Evolutionary conservation across 352 stramenopile species (phyloP), one percentile per base, ranked within the genome.

Genomic region (Phytophthora megakarya): DNA sequence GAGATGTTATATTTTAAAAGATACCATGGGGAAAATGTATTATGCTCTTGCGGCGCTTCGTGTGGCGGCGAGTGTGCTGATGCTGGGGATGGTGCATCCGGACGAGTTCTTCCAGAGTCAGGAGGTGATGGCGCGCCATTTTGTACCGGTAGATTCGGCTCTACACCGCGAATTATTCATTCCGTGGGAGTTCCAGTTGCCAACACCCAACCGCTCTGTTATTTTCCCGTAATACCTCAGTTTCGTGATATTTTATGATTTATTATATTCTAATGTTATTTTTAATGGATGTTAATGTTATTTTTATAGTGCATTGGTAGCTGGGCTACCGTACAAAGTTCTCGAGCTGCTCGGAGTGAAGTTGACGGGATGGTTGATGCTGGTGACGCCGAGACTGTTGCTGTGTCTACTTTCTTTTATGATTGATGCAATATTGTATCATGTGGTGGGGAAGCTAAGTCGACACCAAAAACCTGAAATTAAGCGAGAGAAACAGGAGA

Each of bases 81-180:
- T 79, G n/a, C 45, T 84, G 44, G 76, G 79, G 0, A 89, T 93
- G 78, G 64, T 92, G 45, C 82, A 92, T 54, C 83, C 85, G 18
- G 87, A 96, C 57, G 87, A 96, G 70, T 96, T 92, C 56, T 96
- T 96, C 61, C 87, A 96, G 74, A 90, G 82, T 46, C 85, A 90
- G 58, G 87, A 96, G 65, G 72, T 96, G 30, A 92, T 93, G 80
- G 83, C 87, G 22, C 72, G 70, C 22, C 66, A 83, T 43, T 72
- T 80, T 12, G 35, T 92, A n/a, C 38, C 53, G 9, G 43, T 64
- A 6, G 37, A 44, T 3, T 46, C 46, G 11, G 52, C 67, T 23
- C 5, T 65, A 21, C 66, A 80, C 22, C 58, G 55, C n/a, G 44
- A 75, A 44, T 65, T 92, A 12, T 74, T 88, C 32, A 40, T 91